Percentiles rank a stretch among this genome's conserved stretches.
These are phyloP conservation scores for Penicillium hesseltinei DNA, from an alignment of 2,329 filamentous ascomycete species.

Conservation along the genomic window DNA sequence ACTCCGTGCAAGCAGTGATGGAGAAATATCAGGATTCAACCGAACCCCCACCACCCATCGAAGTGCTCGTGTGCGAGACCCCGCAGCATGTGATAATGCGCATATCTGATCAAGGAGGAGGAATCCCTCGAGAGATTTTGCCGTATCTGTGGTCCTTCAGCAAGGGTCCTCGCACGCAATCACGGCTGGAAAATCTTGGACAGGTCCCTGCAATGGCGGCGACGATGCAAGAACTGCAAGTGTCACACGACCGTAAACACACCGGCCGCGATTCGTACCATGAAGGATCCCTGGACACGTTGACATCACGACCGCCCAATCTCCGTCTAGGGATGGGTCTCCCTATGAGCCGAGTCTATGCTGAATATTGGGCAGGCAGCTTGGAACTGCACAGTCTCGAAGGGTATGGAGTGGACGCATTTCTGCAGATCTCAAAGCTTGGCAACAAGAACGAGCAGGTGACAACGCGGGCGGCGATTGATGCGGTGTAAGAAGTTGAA, in stretches of 20 bases:
- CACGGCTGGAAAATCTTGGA: slow-evolving; percentile 77
- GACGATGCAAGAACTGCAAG: slow-evolving; percentile 80
- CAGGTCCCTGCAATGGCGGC: slow-evolving; percentile 89
- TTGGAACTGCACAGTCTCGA: slow-evolving; percentile 89
- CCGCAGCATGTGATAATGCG: slow-evolving; percentile 94
- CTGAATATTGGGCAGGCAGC: slow-evolving; percentile 96
- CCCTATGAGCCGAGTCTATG: slow-evolving; percentile 90
- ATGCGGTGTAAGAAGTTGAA: slow-evolving; percentile 59
- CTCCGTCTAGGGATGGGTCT: slow-evolving; percentile 88
- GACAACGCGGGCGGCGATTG: slow-evolving; percentile 72
- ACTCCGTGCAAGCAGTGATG: slow-evolving; percentile 89
- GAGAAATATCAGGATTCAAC: slow-evolving; percentile 61
- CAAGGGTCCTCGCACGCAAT: slow-evolving; percentile 78
- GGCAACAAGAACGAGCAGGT: slow-evolving; percentile 98
- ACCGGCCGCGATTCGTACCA: slow-evolving; percentile 39
- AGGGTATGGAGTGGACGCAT: slow-evolving; percentile 93
- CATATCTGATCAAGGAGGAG: slow-evolving; percentile 92
- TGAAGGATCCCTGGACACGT: slow-evolving; percentile 69
- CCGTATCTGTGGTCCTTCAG: slow-evolving; percentile 96
- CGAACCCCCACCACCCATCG: slow-evolving; percentile 71
- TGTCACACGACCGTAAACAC: slow-evolving; percentile 38
- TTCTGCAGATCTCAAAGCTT: slow-evolving; percentile 91
- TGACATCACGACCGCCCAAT: slow-evolving; percentile 81
- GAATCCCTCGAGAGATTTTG: slow-evolving; percentile 78
- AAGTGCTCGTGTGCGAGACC: slow-evolving; percentile 91